Evolutionary conservation across 257 asterid genomes (phyloP).

Genomic region (Ilex aquifolium): DNA sequence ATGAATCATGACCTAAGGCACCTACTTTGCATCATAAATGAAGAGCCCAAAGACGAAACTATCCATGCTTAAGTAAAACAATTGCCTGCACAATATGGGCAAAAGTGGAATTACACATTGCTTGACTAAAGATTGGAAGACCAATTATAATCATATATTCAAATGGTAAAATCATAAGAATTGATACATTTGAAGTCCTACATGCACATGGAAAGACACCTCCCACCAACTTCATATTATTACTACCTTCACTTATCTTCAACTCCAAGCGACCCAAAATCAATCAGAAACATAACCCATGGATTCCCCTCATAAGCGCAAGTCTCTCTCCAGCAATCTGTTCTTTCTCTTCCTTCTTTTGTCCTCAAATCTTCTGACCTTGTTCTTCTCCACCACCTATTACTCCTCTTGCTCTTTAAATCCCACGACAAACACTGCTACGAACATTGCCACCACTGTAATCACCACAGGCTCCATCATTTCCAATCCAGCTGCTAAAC

Average conservation of each 20-base stretch:
- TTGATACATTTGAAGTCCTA: not conserved
- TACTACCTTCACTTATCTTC: conserved; percentile 1
- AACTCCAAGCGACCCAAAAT: conserved; percentile 11
- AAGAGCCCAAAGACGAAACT: too few species aligned
- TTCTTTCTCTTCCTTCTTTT: conserved; percentile 36
- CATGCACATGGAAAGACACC: not conserved
- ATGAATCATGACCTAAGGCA: not conserved
- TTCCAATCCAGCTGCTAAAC: not conserved
- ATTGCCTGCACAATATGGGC: too few species aligned
- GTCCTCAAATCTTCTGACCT: conserved; percentile 52
- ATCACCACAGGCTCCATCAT: not conserved
- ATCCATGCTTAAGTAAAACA: too few species aligned
- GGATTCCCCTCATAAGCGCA: conserved; percentile 23
- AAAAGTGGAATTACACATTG: too few species aligned
- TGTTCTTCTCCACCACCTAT: conserved; percentile 39
- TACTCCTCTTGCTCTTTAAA: conserved; percentile 32
- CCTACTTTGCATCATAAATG: too few species aligned
- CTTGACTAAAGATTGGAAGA: too few species aligned
- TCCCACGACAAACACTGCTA: conserved; percentile 5
- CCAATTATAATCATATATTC: too few species aligned
- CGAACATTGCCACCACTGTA: not conserved
- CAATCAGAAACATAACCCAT: not conserved
- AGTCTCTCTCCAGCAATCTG: conserved; percentile 23
- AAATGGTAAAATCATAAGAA: too few species aligned
- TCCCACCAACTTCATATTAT: conserved; percentile 7